phyloP scores from a whole-genome alignment of 495 filamentous ascomycete genomes.

The Aspergillus leporis region DNA sequence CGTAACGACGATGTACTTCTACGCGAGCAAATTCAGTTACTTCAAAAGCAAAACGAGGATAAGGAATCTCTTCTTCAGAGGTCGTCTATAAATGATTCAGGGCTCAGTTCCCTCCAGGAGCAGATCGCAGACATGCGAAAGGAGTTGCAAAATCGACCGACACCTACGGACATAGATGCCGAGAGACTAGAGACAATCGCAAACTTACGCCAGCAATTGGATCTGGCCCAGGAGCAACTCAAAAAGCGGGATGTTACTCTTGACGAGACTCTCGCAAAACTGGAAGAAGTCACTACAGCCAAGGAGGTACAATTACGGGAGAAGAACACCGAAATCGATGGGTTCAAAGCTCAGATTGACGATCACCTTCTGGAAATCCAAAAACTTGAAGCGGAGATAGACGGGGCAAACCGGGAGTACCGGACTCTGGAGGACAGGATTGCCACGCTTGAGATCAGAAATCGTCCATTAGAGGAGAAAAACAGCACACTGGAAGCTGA shows the following conservation, averaged over 20 bases:
- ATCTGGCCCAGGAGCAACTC: slow-evolving; percentile 38
- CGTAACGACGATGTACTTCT: slow-evolving; percentile 27
- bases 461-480: slow-evolving; percentile 43
- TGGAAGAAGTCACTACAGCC: slow-evolving; percentile 36
- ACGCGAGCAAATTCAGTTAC: slow-evolving; percentile 34
- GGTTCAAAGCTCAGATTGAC: slow-evolving; percentile 42
- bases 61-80: slow-evolving; percentile 28
- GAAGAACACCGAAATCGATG: slow-evolving; percentile 42
- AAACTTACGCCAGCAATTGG: slow-evolving; percentile 42
- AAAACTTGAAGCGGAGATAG: slow-evolving; percentile 39
- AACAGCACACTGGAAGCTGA: slow-evolving; percentile 46
- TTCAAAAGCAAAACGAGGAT: slow-evolving; percentile 35
- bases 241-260: slow-evolving; percentile 38
- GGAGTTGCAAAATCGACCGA: slow-evolving; percentile 31
- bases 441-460: slow-evolving; percentile 37
- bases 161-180: slow-evolving; percentile 25
- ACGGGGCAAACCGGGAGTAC: slow-evolving; percentile 34
- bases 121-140: slow-evolving; percentile 39
- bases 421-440: slow-evolving; percentile 39
- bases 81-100: slow-evolving; percentile 22
- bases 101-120: slow-evolving; percentile 31
- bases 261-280: slow-evolving; percentile 38
- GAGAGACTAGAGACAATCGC: slow-evolving; percentile 41
- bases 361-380: slow-evolving; percentile 36
- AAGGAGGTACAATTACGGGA: slow-evolving; percentile 41